Evolutionary conservation across 805 yeast genomes (phyloP).

Genomic region (Kuraishia cidri): DNA sequence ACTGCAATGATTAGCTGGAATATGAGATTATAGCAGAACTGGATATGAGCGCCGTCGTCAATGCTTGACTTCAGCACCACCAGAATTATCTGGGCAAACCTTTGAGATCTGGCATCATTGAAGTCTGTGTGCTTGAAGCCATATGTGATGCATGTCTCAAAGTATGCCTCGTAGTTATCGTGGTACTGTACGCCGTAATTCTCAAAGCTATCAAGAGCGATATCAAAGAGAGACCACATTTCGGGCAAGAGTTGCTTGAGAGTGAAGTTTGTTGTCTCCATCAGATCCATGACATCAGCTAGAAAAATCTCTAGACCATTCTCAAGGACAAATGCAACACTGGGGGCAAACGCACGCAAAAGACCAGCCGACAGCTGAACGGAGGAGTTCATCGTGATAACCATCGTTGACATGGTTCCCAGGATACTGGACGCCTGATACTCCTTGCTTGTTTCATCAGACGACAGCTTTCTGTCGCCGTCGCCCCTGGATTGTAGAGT

Average conservation of each 20-base stretch:
- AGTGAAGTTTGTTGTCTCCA: conserved; percentile 58
- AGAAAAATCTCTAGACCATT: conserved; percentile 66
- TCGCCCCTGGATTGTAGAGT: conserved; percentile 24
- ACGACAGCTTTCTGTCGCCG: conserved; percentile 26
- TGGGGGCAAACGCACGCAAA: conserved; percentile 63
- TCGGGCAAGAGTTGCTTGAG: conserved; percentile 33
- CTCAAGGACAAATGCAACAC: conserved; percentile 55
- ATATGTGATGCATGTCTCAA: conserved; percentile 34
- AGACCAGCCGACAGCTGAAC: conserved; percentile 52
- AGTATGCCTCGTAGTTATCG: conserved; percentile 37
- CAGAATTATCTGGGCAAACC: conserved; percentile 7
- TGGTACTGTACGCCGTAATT: conserved; percentile 43
- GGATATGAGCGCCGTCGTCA: conserved; percentile 11
- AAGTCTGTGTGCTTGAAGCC: conserved; percentile 24
- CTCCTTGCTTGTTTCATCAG: conserved; percentile 52
- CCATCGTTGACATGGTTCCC: conserved; percentile 74
- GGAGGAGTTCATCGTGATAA: conserved; percentile 75
- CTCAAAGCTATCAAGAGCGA: conserved; percentile 35
- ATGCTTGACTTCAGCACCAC: conserved; percentile 11
- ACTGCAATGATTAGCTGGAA: conserved; percentile 7
- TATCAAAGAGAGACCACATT: conserved; percentile 34
- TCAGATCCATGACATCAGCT: conserved; percentile 67
- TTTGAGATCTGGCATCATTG: conserved; percentile 4
- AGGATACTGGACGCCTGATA: conserved; percentile 78
- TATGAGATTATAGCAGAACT: conserved; percentile 7